Percentiles rank a stretch among this genome's conserved stretches.
Evolutionary conservation across 148 eudicot species (phyloP).

Genomic region (Vaccinium darrowii): DNA sequence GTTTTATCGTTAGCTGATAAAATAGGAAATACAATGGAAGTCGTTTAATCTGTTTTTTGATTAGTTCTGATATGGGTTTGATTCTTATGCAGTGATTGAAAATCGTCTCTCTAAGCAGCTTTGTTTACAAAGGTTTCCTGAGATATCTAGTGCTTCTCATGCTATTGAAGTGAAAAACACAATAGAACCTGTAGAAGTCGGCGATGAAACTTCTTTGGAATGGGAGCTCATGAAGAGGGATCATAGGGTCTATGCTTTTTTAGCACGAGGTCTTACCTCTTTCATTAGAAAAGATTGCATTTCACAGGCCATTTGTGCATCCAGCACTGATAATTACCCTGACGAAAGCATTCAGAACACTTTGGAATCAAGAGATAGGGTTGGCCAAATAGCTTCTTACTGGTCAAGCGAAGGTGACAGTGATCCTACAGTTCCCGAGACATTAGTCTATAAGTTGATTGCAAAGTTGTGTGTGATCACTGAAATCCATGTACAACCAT

Average conservation of each 20-base stretch:
- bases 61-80: slow-evolving; percentile 3
- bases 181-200: slow-evolving; percentile 29
- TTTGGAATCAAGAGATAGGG: slow-evolving; percentile 57
- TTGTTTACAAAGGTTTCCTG: slow-evolving; percentile 54
- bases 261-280: slow-evolving; percentile 45
- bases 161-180: slow-evolving; percentile 31
- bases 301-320: slow-evolving; percentile 59
- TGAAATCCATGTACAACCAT: slow-evolving; percentile 68
- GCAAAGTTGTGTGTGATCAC: slow-evolving; percentile 59
- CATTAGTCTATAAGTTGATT: slow-evolving; percentile 47
- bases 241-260: slow-evolving; percentile 48
- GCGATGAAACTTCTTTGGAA: slow-evolving; percentile 39
- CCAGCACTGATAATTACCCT: slow-evolving; percentile 87
- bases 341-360: slow-evolving; percentile 73
- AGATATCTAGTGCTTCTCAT: slow-evolving; percentile 38
- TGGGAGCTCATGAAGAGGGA: slow-evolving; percentile 40
- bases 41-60: background rate
- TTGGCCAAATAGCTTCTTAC: slow-evolving; percentile 57
- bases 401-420: slow-evolving; percentile 81
- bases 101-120: slow-evolving; percentile 69
- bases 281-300: slow-evolving; percentile 50
- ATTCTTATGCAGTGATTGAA: slow-evolving; percentile 50
- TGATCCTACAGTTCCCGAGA: slow-evolving; percentile 66
- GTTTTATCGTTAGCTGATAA: background rate
- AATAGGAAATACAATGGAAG: background rate